Base-by-base conservation (phyloP, 1,284 basidiomycete genomes). In the Pseudozyma hubeiensis region DNA sequence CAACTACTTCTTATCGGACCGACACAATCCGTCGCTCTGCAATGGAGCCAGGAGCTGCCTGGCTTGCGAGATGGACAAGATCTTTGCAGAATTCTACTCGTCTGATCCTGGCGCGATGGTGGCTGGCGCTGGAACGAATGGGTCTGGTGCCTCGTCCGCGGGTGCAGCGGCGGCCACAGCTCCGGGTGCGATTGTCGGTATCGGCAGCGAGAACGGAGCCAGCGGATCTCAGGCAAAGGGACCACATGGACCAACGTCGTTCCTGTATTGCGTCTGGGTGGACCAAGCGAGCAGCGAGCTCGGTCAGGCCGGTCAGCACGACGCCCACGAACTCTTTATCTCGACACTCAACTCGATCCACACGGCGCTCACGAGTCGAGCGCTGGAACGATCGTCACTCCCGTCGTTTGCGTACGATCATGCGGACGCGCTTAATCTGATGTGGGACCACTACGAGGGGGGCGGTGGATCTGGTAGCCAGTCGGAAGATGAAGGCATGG, bases 31-130 rank as follows among this genome's bases (percentile, higher is more conserved):
- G 85, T 86, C 78, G 87, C 86, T 77, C 83, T 90, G 65, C 93
- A 92, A 85, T 1, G 63, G 61, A 0, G 60, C 90, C 89, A 81
- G 85, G 55, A 84, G 91, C 35, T 99, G 95, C 85, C 91, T 92
- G 53, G 94, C 91, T 60, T 99, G 95, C 84, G 95, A 97, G 85
- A 91, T 99, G 91, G 95, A 98, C 84, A 90, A 89, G 71, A 88
- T 97, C 6, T 96, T 96, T 84, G 86, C 90, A 29, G 94, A 97
- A 87, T 58, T 70, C 37, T 58, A 53, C 43, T 53, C 33, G 91
- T 52, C 60, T 24, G 66, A 69, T 55, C 60, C 66, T 11, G 66
- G 66, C 34, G 60, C 60, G 41, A 2, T 43, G 39, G 31, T 24
- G 7, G 43, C 17, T 24, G 43, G 43, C 8, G 6, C 19, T 24